Conservation (phyloP, 805 yeast genomes). For the Cephaloascus albidus region DNA sequence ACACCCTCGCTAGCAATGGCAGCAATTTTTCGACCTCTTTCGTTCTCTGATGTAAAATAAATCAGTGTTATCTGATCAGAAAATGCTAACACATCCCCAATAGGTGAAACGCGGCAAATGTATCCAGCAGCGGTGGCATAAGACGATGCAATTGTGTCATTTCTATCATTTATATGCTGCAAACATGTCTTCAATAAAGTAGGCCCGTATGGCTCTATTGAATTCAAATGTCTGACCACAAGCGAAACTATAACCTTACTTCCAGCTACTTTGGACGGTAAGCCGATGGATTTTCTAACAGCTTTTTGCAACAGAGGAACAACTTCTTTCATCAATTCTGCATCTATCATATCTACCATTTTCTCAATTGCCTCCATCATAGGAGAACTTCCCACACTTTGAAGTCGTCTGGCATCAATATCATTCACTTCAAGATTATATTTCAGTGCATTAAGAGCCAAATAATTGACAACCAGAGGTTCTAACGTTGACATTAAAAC, state of each 20-base stretch:
- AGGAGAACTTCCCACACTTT: constrained; percentile 72
- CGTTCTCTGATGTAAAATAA: constrained; percentile 51
- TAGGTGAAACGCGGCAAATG: constrained; percentile 51
- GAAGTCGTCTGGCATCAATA: constrained; percentile 70
- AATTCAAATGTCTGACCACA: constrained; percentile 42
- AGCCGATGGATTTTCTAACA: constrained; percentile 66
- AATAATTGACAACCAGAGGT: constrained; percentile 81
- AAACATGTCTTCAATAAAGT: constrained; percentile 48
- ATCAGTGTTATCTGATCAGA: constrained; percentile 37
- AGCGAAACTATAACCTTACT: constrained; percentile 62
- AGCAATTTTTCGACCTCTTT: constrained; percentile 36
- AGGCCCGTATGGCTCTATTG: constrained; percentile 46
- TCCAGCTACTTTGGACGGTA: constrained; percentile 87
- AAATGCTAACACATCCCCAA: constrained; percentile 43
- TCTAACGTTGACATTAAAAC: constrained; percentile 77
- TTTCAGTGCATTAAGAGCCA: constrained; percentile 82
- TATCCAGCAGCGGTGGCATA: constrained; percentile 80
- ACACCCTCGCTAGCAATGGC: constrained; percentile 59
- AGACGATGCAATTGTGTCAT: constrained; percentile 62
- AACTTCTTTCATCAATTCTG: constrained; percentile 35
- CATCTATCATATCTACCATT: constrained; percentile 50
- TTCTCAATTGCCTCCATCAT: constrained; percentile 80
- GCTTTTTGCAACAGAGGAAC: constrained; percentile 43
- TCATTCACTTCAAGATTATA: constrained; percentile 64
- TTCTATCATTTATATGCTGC: constrained; percentile 57